Evolutionary conservation across 1,139 yeast genomes (phyloP).

Genomic region (Martiniozyma asiatica): DNA sequence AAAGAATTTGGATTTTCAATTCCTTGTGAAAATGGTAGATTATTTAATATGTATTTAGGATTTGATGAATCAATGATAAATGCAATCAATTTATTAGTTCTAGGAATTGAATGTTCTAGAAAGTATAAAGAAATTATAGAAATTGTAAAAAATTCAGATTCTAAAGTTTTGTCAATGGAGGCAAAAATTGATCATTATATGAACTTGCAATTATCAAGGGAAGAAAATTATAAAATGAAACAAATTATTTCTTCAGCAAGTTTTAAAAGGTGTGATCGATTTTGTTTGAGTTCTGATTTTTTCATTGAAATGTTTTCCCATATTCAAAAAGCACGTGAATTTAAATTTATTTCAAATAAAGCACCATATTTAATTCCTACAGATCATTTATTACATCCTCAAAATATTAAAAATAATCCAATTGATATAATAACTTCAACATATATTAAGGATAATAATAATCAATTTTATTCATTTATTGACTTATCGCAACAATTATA

Average conservation of each 20-base stretch:
- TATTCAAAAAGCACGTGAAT: constrained; percentile 19
- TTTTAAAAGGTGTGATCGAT: too few relatives aligned
- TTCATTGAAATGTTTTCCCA: constrained; percentile 7
- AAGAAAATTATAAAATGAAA: background rate
- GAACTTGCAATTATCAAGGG: too few relatives aligned
- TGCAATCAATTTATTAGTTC: constrained; percentile 31
- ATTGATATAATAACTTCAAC: constrained; percentile 1
- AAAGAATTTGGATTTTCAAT: constrained; percentile 18
- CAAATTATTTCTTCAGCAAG: background rate
- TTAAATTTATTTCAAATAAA: constrained; percentile 16
- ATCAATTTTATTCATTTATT: constrained; percentile 37
- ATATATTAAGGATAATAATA: constrained; percentile 8
- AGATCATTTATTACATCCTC: constrained; percentile 20
- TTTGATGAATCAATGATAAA: constrained; percentile 35
- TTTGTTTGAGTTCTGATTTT: constrained; percentile 8
- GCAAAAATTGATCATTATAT: too few relatives aligned
- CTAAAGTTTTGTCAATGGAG: background rate
- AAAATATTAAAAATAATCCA: constrained; percentile 7
- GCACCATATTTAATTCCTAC: constrained; percentile 20
- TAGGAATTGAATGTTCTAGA: constrained; percentile 28
- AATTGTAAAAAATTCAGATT: background rate
- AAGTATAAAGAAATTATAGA: constrained; percentile 17
- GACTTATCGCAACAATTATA: constrained; percentile 43
- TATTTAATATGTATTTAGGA: constrained; percentile 39
- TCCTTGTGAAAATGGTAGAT: constrained; percentile 24